A percentile compares a stretch with the other conserved stretches of the same genome.
phyloP scores from a whole-genome alignment of 164 flowering plant species.

The Malania oleifera region DNA sequence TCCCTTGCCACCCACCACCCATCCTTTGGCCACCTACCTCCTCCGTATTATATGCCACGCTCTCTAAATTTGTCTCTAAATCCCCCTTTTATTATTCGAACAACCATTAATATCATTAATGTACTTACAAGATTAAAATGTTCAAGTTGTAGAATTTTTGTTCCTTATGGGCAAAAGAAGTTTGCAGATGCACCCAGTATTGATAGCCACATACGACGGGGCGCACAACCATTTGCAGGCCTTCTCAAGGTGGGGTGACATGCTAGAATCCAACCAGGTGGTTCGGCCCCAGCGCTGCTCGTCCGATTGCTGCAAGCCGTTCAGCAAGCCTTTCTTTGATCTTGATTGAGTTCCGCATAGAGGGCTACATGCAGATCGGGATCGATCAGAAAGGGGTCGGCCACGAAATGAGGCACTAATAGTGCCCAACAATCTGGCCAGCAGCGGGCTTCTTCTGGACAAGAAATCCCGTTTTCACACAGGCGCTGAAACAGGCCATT shows the following conservation, averaged over 20 bases:
- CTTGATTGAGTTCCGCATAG: slow-evolving; percentile 18
- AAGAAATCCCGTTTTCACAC: slow-evolving; percentile 48
- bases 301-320: not conserved
- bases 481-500: slow-evolving; percentile 58
- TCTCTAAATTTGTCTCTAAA: too few species aligned
- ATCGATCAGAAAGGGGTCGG: not conserved
- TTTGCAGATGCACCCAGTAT: slow-evolving; percentile 43
- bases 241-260: slow-evolving; percentile 10
- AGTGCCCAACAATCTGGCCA: slow-evolving; percentile 30
- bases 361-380: not conserved
- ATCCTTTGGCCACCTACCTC: too few species aligned
- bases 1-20: too few species aligned
- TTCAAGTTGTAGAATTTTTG: not conserved
- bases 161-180: slow-evolving; percentile 55
- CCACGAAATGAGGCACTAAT: slow-evolving; percentile 10
- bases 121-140: too few species aligned
- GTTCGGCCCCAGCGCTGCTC: not conserved
- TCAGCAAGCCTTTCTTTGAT: slow-evolving; percentile 3
- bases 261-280: slow-evolving; percentile 15
- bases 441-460: slow-evolving; percentile 47
- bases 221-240: slow-evolving; percentile 46
- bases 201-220: slow-evolving; percentile 61
- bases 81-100: too few species aligned
- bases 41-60: too few species aligned
- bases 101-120: too few species aligned